A percentile compares a stretch with the other conserved stretches of the same genome.
Conservation (phyloP, 768 basidiomycete genomes). For the Lyophyllum semitale region DNA sequence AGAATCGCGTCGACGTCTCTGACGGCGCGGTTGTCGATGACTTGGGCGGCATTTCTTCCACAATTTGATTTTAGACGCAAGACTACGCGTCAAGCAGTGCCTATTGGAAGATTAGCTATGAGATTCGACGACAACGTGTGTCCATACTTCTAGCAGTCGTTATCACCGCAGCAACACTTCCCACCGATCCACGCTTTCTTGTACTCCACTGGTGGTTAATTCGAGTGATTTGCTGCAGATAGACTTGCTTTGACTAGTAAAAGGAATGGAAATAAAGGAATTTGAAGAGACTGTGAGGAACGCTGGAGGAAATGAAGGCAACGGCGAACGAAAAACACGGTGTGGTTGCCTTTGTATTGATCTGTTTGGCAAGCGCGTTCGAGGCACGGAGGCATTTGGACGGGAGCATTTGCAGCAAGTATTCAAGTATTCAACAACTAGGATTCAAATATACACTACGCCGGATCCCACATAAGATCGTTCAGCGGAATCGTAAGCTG, state of each 20-base stretch:
- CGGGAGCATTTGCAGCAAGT: too few relatives aligned
- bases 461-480: constrained; percentile 72
- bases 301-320: neutral
- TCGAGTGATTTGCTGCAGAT: neutral
- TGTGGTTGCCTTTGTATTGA: constrained; percentile 2
- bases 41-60: constrained; percentile 24
- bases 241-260: neutral
- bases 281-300: neutral
- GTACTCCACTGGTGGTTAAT: neutral
- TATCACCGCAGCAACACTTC: neutral
- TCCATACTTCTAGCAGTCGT: neutral
- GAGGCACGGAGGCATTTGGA: too few relatives aligned
- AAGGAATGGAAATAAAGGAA: neutral
- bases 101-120: neutral
- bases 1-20: constrained; percentile 55
- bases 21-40: constrained; percentile 39
- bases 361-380: neutral
- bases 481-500: constrained; percentile 60
- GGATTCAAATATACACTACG: too few relatives aligned
- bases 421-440: too few relatives aligned
- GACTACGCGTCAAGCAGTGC: neutral
- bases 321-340: neutral
- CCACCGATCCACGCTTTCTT: neutral
- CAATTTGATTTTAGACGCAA: neutral
- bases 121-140: neutral